Base-by-base conservation (phyloP, 306 rosid species). In the Rosa lucieae region DNA sequence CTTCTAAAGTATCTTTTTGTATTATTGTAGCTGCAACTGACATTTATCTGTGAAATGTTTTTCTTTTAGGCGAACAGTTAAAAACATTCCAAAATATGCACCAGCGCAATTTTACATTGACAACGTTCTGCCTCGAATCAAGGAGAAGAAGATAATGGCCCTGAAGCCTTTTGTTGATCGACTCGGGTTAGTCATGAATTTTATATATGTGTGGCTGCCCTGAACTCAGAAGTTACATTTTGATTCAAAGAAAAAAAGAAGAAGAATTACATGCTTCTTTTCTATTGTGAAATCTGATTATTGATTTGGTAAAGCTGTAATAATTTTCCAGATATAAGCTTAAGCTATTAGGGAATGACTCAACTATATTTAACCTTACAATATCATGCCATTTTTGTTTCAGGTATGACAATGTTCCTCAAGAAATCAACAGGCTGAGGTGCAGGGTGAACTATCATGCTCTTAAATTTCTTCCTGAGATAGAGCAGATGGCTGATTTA, bases 391-490 rank as follows among this genome's bases (percentile, higher is more conserved):
- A 44, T 74, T 79, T 44, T 83, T 85, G 78, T 84, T 84, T 90
- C 87, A 95, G 99, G 85, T 95, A 95, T 80, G 99, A 95, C 84
- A 95, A 95, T 81, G 98, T 95, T 82, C 97, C 98, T 81, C 77
- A 89, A 75, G 98, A 95, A 85, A 92, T 95, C 89, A 95, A 95
- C 88, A 91, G 93, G 90, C 85, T 95, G 89, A 91, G 99, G 85
- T 95, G 99, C 83, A 90, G 99, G 86, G 99, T 95, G 40, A 95
- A 95, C 89, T 95, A 95, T 89, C 99, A 95, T 58, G 99, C 99
- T 69, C 96, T 95, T 76, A 95, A 95, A 84, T 95, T 93, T 90
- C 99, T 95, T 84, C 98, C 99, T 52, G 97, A 90, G 83, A 93
- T 95, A 89, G 99, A 95, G 86, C 86, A 88, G 75, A 95, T 95